Base-by-base conservation (phyloP, 352 stramenopile species). In the Phytophthora citrophthora region DNA sequence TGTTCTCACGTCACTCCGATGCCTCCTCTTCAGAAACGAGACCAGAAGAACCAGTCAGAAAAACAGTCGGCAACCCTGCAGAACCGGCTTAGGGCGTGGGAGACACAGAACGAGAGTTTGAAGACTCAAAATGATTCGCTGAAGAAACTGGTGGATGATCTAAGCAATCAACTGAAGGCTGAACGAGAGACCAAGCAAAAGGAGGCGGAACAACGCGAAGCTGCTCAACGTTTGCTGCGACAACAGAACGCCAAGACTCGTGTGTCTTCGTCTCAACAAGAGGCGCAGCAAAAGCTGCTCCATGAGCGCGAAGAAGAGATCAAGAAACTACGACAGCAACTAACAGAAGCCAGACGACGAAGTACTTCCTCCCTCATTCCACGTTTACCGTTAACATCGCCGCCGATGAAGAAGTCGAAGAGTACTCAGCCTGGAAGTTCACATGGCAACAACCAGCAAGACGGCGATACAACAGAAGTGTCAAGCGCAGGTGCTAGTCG, bases 1-100 rank as follows among this genome's bases (percentile, higher is more conserved):
- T 71, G 31, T 70, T 74, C 72, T 77, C 62, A 77, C 74, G 58
- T 60, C 50, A 55, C 61, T 67, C 54, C 62, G 40, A 63, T 83
- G 57, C 52, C 61, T 74, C 70, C 66, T 74, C 57, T 64, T 44
- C 63, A 94, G 74, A 98, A 98, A 89, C 84, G 88, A 51, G 94
- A 98, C 47, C 93, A 98, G 63, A 91, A 92, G 70, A 88, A 89
- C 52, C 86, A 98, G 52, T 93, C 95, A 64, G 92, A 98, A 58
- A 95, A 96, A 63, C 75, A 96, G 12, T 79, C 83, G 18, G 81
- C 83, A 27, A 62, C 88, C 29, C 78, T 95, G 41, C 73, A 91
- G 69, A 88, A 74, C 55, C 87, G 93, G 57, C 77, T 91, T 60
- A 96, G 94, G 57, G 76, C 81, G 2, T 84, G 92, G 23, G 90